Conservation (phyloP, 2,329 filamentous ascomycete species). For the Cladosporium velox region DNA sequence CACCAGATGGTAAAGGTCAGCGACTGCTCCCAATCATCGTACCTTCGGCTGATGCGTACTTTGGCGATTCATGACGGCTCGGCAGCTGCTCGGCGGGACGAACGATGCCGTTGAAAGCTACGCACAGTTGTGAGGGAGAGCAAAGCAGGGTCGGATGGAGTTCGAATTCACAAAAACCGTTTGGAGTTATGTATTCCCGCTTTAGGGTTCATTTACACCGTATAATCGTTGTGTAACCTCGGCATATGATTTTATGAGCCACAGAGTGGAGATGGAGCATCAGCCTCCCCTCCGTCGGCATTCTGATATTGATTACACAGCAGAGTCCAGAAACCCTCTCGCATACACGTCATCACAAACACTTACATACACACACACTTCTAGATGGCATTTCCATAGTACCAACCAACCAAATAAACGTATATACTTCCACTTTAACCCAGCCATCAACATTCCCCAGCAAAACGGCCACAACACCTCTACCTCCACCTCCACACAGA, state of each 20-base stretch:
- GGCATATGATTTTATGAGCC: not conserved
- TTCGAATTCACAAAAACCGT: not conserved
- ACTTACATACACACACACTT: not conserved
- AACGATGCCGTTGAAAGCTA: not conserved
- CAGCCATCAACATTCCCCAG: not conserved
- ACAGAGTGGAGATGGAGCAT: not conserved
- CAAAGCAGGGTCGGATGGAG: not conserved
- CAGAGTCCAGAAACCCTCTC: not conserved
- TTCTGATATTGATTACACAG: slow-evolving; percentile 6
- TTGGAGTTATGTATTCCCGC: not conserved
- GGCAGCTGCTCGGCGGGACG: not conserved
- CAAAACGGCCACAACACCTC: not conserved
- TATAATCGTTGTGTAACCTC: not conserved
- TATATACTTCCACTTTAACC: not conserved
- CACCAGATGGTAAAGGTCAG: not conserved
- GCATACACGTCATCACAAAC: slow-evolving; percentile 6
- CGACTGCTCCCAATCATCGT: not conserved
- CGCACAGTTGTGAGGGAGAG: not conserved
- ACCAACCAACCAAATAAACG: not conserved
- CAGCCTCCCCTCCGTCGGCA: not conserved
- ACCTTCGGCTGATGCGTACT: not conserved
- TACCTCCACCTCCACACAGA: not conserved
- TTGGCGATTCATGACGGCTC: not conserved
- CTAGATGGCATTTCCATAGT: not conserved
- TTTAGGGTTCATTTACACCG: no score